These are phyloP conservation scores for Lolium perenne DNA, from an alignment of 176 grass and related monocot genomes.

Conservation along the genomic window DNA sequence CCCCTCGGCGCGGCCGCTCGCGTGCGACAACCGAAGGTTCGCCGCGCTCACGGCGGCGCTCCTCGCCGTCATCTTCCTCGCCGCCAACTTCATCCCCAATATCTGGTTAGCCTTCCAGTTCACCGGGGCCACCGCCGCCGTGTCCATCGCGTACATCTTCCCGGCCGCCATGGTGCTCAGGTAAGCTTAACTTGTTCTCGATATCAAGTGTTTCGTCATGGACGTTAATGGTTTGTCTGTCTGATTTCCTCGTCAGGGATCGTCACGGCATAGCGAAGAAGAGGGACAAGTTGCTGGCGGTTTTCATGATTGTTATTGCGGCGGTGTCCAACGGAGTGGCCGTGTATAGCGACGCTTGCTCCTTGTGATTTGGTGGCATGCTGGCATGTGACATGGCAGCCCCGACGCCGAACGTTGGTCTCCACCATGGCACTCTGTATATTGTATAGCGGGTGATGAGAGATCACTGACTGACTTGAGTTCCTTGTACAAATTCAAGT, in stretches of 20 bases:
- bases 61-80: slow-evolving; percentile 68
- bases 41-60: slow-evolving; percentile 51
- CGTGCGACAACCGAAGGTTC: slow-evolving; percentile 66
- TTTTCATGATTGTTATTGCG: slow-evolving; percentile 81
- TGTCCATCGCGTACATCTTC: slow-evolving; percentile 87
- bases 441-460: neutral
- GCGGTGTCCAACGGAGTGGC: slow-evolving; percentile 77
- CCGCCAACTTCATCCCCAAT: slow-evolving; percentile 81
- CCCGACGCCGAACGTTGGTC: neutral
- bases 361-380: slow-evolving; percentile 39
- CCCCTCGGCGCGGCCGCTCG: slow-evolving; percentile 61
- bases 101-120: slow-evolving; percentile 99
- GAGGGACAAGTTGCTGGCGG: slow-evolving; percentile 62
- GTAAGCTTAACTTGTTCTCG: slow-evolving; percentile 34
- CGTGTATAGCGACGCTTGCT: slow-evolving; percentile 79
- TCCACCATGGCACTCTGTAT: neutral
- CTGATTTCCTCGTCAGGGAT: slow-evolving; percentile 56
- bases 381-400: neutral
- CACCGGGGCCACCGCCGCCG: slow-evolving; percentile 83
- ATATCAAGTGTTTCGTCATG: neutral
- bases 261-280: slow-evolving; percentile 76
- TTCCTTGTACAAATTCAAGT: slow-evolving; percentile 3
- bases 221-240: neutral
- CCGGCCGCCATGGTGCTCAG: slow-evolving; percentile 78
- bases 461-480: neutral